Percentiles rank a stretch among this genome's conserved stretches.
Conservation (phyloP, 768 basidiomycete species). For the Calocera viscosa region DNA sequence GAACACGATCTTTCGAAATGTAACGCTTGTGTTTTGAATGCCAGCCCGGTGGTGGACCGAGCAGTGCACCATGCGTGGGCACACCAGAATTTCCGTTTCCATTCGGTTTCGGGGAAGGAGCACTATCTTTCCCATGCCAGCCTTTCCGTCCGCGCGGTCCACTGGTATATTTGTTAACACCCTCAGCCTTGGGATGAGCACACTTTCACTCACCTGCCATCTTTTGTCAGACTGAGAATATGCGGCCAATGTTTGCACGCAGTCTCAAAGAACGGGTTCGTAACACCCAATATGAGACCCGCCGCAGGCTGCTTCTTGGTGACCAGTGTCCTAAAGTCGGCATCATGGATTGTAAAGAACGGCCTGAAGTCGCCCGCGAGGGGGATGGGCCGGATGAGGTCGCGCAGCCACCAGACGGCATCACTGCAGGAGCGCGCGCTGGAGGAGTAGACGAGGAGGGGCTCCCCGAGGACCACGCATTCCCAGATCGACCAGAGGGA, state of each 20-base stretch:
- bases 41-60: slow-evolving; percentile 21
- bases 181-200: not conserved
- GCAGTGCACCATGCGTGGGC: not conserved
- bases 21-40: slow-evolving; percentile 51
- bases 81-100: not conserved
- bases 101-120: not conserved
- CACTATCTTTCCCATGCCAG: not conserved
- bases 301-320: slow-evolving; percentile 70
- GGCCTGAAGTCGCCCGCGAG: slow-evolving; percentile 76
- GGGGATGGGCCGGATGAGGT: slow-evolving; percentile 76
- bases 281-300: slow-evolving; percentile 69
- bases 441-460: slow-evolving; percentile 68
- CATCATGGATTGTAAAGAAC: slow-evolving; percentile 93
- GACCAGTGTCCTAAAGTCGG: slow-evolving; percentile 61
- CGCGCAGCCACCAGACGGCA: slow-evolving; percentile 84
- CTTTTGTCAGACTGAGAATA: slow-evolving; percentile 53
- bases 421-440: slow-evolving; percentile 75
- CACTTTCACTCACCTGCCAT: slow-evolving; percentile 13
- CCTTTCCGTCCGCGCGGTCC: not conserved
- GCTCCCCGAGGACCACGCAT: slow-evolving; percentile 80
- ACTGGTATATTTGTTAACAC: not conserved
- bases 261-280: slow-evolving; percentile 75
- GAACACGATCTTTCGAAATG: slow-evolving; percentile 65
- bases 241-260: slow-evolving; percentile 80
- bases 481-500: slow-evolving; percentile 61